Evolutionary conservation across 2,329 filamentous ascomycete species (phyloP), one percentile per base, ranked within the genome.

Genomic region (Colletotrichum sp.): DNA sequence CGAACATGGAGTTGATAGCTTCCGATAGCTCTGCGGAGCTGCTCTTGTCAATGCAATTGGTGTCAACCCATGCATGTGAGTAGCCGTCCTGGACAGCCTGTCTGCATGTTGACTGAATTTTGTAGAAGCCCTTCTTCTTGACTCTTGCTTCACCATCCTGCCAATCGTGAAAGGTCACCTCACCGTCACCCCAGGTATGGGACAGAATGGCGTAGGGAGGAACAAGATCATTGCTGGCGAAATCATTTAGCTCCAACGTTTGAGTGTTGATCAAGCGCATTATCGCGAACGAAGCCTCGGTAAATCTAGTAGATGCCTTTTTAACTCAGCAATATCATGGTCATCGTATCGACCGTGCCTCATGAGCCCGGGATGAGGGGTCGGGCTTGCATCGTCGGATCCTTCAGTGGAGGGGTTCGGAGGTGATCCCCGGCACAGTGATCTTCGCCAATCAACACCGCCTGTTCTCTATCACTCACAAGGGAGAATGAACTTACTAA

Each of bases 1-100:
- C 38, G 68, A 74, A 70, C 73, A 78, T 77, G 32, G 75, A 77
- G 38, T 77, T 77, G 48, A 76, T 71, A 5, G 70, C 66, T 10
- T 78, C 76, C 0, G 73, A 74, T 2, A 71, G 60, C 16, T 74
- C 73, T 0, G 70, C 75, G 6, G 66, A 71, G 8, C 64, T 77
- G 1, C 32, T 38, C 26, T 71, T 76, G 30, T 78, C 71, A 18
- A 70, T 69, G 62, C 62, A 66, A 10, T 38, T 52, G 18, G 72
- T 75, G 26, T 75, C 61, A 6, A 61, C n/a, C 61, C 68, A 61
- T 4, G 68, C 68, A n/a, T 62, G 8, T 9, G 6, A 36, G n/a
- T 38, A 66, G 1, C 60, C 68, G 2, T 61, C 15, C 1, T 1
- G 9, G 3, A 10, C 3, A 5, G 67, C 67, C 16, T 66, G 52